These are phyloP conservation scores for Balamuthia mandrillaris DNA, from an alignment of 208 protist species.

Conservation along the genomic window DNA sequence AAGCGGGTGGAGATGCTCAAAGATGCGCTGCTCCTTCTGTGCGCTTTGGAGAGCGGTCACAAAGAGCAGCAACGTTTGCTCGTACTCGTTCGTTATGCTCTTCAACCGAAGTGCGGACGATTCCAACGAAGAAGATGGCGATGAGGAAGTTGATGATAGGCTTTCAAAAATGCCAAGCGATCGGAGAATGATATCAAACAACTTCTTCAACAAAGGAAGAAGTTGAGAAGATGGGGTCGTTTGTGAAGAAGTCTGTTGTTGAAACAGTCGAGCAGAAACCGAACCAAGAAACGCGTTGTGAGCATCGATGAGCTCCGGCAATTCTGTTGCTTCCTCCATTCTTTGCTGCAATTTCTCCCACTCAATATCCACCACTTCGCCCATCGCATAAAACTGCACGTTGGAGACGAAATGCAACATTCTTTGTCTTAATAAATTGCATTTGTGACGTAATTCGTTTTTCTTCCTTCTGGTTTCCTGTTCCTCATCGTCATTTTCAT, in stretches of 20 bases:
- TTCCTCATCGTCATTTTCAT: background rate
- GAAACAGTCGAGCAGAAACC: slow-evolving; percentile 33
- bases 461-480: too few species aligned
- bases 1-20: too few species aligned
- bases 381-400: slow-evolving; percentile 80
- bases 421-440: slow-evolving; percentile 51
- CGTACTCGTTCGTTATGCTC: too few species aligned
- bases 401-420: slow-evolving; percentile 71
- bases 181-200: background rate
- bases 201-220: background rate
- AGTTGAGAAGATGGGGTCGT: background rate
- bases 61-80: too few species aligned
- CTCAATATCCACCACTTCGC: slow-evolving; percentile 58
- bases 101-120: too few species aligned
- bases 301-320: slow-evolving; percentile 53
- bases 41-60: too few species aligned
- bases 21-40: too few species aligned
- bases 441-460: slow-evolving; percentile 45
- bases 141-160: too few species aligned
- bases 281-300: too few species aligned
- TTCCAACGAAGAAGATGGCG: too few species aligned
- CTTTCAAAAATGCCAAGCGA: background rate
- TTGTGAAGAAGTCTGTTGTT: slow-evolving; percentile 27
- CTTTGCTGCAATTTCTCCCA: slow-evolving; percentile 44
- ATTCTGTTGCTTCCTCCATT: slow-evolving; percentile 29